Evolutionary conservation across 768 basidiomycete genomes (phyloP).

Genomic region (Mycena filopes): DNA sequence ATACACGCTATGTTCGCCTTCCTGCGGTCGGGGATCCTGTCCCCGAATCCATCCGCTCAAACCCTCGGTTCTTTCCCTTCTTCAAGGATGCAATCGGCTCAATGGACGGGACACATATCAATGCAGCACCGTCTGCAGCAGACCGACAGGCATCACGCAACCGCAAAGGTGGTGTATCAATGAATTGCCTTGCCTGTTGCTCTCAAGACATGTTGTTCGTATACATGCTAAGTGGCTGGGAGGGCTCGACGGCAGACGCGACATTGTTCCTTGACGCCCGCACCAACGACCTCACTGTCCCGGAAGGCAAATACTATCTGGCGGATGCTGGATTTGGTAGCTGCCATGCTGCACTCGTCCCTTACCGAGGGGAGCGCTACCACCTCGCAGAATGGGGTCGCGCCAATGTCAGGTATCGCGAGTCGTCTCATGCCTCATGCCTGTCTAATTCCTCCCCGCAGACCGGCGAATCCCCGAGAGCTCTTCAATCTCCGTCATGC

Average conservation of each 20-base stretch:
- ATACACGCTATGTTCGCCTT: slow-evolving; percentile 36
- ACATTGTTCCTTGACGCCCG: slow-evolving; percentile 29
- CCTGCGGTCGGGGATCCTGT: slow-evolving; percentile 26
- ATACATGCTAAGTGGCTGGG: slow-evolving; percentile 40
- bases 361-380: slow-evolving; percentile 37
- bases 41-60: slow-evolving; percentile 38
- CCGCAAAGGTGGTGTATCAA: slow-evolving; percentile 39
- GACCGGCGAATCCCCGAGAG: not conserved
- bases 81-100: slow-evolving; percentile 44
- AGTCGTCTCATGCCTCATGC: not conserved
- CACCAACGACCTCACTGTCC: slow-evolving; percentile 13
- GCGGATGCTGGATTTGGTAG: slow-evolving; percentile 31
- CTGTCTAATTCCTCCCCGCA: not conserved
- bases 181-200: slow-evolving; percentile 41
- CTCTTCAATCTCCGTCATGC: not conserved
- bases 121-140: slow-evolving; percentile 30
- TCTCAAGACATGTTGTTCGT: slow-evolving; percentile 36
- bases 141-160: slow-evolving; percentile 31
- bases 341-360: slow-evolving; percentile 35
- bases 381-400: slow-evolving; percentile 41
- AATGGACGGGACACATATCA: slow-evolving; percentile 49
- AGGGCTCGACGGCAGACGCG: slow-evolving; percentile 36
- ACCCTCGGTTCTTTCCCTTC: slow-evolving; percentile 46
- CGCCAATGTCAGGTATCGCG: slow-evolving; percentile 18
- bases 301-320: slow-evolving; percentile 35